Evolutionary conservation across 805 yeast genomes (phyloP).

Genomic region (Candida jianshihensis): DNA sequence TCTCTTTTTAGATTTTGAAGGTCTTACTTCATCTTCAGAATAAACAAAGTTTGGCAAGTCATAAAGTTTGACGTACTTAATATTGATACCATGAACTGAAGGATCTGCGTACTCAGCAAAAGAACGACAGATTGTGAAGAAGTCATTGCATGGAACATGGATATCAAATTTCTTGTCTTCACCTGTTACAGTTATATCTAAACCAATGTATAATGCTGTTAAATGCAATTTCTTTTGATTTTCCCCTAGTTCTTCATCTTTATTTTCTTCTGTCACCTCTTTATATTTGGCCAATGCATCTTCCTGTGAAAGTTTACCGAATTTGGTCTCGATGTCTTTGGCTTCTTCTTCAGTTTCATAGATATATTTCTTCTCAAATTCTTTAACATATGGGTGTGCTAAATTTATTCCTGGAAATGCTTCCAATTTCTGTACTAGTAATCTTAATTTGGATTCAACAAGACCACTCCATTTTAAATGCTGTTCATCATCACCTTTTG

Average conservation of each 20-base stretch:
- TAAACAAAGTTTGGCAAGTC: conserved; percentile 85
- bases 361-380: conserved; percentile 50
- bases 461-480: conserved; percentile 89
- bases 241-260: conserved; percentile 27
- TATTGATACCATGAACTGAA: conserved; percentile 45
- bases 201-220: conserved; percentile 76
- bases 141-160: conserved; percentile 86
- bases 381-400: conserved; percentile 88
- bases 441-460: conserved; percentile 81
- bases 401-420: conserved; percentile 62
- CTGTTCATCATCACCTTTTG: conserved; percentile 68
- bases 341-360: conserved; percentile 49
- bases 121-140: conserved; percentile 69
- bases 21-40: conserved; percentile 70
- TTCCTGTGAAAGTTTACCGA: conserved; percentile 56
- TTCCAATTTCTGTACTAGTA: conserved; percentile 80
- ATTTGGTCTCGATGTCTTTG: conserved; percentile 48
- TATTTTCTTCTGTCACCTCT: conserved; percentile 30
- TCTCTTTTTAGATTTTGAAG: conserved; percentile 53
- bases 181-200: conserved; percentile 35
- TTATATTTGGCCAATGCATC: conserved; percentile 27
- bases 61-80: conserved; percentile 67
- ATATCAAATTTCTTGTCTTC: conserved; percentile 68
- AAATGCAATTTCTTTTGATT: conserved; percentile 41
- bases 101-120: conserved; percentile 63